Conservation (phyloP, 2,329 filamentous ascomycete species). For the Hypomyces rosellus region DNA sequence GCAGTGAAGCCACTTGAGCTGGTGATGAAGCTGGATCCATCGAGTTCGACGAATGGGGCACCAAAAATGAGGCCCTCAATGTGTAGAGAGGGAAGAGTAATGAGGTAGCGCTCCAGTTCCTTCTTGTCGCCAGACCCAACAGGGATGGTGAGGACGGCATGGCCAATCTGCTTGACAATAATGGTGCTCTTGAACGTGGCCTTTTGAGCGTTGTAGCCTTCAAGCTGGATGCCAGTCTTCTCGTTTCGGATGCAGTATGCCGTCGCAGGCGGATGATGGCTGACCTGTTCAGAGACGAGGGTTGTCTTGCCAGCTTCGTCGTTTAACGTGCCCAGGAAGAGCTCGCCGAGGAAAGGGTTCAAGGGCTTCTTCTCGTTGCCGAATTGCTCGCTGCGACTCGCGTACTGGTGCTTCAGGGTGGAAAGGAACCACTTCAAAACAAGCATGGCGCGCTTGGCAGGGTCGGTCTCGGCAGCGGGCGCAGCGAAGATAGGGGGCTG, state of each 20-base stretch:
- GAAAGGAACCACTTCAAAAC: slow-evolving; percentile 97
- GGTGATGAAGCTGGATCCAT: slow-evolving; percentile 76
- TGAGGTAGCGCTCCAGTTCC: slow-evolving; percentile 68
- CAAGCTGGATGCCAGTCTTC: slow-evolving; percentile 69
- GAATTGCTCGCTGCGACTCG: slow-evolving; percentile 65
- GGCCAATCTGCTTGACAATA: slow-evolving; percentile 89
- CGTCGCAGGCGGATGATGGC: slow-evolving; percentile 89
- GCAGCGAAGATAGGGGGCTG: slow-evolving; percentile 74
- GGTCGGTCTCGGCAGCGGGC: slow-evolving; percentile 70
- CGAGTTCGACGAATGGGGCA: slow-evolving; percentile 84
- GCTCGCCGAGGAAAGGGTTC: slow-evolving; percentile 91
- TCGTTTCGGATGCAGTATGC: slow-evolving; percentile 90
- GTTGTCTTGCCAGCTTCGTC: slow-evolving; percentile 75
- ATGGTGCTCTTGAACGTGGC: slow-evolving; percentile 92
- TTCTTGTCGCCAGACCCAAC: slow-evolving; percentile 24
- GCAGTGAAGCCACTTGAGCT: slow-evolving; percentile 82
- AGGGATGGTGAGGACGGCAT: slow-evolving; percentile 74
- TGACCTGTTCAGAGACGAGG: slow-evolving; percentile 89
- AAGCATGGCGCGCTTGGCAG: slow-evolving; percentile 73
- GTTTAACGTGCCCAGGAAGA: slow-evolving; percentile 88
- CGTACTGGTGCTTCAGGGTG: slow-evolving; percentile 82
- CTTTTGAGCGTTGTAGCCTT: slow-evolving; percentile 94
- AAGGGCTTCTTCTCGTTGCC: slow-evolving; percentile 97
- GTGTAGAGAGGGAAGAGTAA: slow-evolving; percentile 84
- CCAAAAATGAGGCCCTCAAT: slow-evolving; percentile 89